phyloP scores from a whole-genome alignment of 2,329 filamentous ascomycete species.

The Lasiodiplodia theobromae region DNA sequence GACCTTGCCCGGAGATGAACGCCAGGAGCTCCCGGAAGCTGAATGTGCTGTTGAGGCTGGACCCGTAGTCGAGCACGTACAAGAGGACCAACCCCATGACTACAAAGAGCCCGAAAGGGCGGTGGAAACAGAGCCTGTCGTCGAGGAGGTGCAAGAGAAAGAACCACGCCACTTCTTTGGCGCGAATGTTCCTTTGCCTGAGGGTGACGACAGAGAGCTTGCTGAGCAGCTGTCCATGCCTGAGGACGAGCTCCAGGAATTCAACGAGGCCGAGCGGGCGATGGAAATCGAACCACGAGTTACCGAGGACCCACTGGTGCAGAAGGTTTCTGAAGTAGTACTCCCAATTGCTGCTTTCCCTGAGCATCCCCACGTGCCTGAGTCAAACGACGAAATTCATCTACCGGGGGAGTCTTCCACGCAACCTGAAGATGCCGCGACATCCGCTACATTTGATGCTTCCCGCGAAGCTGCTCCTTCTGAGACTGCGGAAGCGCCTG shows the following conservation, averaged over 20 bases:
- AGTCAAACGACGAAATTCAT: background rate
- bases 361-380: background rate
- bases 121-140: background rate
- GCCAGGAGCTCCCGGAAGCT: background rate
- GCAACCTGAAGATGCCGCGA: background rate
- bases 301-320: background rate
- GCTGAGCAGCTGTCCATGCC: background rate
- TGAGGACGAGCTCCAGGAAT: background rate
- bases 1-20: background rate
- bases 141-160: constrained; percentile 1
- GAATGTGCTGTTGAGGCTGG: background rate
- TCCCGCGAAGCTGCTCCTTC: background rate
- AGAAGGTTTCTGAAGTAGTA: background rate
- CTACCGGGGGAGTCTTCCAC: background rate
- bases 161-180: background rate
- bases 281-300: background rate
- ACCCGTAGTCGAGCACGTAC: background rate
- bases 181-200: background rate
- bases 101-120: background rate
- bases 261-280: background rate
- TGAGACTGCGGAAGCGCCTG: background rate
- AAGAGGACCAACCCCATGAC: background rate
- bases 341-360: background rate
- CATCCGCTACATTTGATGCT: background rate
- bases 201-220: background rate